A percentile compares a stretch with the other conserved stretches of the same genome.
Conservation (phyloP, 768 basidiomycete species). For the Tulasnella sp. region DNA sequence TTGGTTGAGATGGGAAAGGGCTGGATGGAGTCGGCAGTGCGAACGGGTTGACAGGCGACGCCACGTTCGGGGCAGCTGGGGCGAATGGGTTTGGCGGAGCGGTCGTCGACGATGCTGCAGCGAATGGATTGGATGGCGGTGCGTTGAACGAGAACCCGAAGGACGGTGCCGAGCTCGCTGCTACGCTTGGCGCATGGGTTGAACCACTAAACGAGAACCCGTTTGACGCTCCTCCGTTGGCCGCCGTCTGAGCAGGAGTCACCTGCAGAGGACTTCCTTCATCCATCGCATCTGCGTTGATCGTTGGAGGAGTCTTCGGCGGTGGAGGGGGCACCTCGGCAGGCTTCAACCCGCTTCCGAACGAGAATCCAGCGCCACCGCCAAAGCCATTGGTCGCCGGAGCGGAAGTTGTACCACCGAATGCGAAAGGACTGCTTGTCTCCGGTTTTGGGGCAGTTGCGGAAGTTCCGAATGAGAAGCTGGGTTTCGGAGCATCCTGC, state of each 20-base stretch:
- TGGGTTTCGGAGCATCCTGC: not conserved
- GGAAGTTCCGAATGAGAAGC: not conserved
- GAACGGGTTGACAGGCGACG: not conserved
- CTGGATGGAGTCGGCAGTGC: not conserved
- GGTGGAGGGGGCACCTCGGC: not conserved
- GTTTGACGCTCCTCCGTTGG: not conserved
- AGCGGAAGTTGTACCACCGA: not conserved
- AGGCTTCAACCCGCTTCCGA: not conserved
- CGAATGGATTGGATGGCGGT: not conserved
- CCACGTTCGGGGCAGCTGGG: not conserved
- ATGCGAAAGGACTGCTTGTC: conserved; percentile 5
- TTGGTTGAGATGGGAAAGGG: conserved; percentile 12
- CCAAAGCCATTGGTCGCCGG: not conserved
- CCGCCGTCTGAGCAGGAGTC: not conserved
- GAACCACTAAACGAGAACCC: not conserved
- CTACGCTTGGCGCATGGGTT: not conserved
- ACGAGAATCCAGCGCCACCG: not conserved
- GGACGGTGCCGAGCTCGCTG: not conserved
- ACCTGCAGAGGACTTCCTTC: conserved; percentile 1
- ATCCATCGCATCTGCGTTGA: conserved; percentile 3
- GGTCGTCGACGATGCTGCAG: not conserved
- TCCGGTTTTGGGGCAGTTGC: not conserved
- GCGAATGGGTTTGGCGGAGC: not conserved
- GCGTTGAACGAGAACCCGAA: conserved; percentile 6
- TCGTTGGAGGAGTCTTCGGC: conserved; percentile 1